phyloP scores from a whole-genome alignment of 2,329 filamentous ascomycete species.

The Colletotrichum melonis region DNA sequence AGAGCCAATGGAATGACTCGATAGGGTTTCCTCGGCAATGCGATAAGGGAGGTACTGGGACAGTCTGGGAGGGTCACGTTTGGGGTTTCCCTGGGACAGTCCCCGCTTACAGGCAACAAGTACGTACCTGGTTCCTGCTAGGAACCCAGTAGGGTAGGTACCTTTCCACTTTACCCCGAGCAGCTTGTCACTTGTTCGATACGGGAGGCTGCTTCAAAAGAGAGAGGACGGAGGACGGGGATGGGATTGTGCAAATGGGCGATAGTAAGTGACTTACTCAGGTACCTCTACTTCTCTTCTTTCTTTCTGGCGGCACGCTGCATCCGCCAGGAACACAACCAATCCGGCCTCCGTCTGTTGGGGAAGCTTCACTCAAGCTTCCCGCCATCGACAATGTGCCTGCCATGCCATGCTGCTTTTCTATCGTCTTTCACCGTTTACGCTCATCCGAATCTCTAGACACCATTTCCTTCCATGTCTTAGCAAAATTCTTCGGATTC shows the following conservation, averaged over 20 bases:
- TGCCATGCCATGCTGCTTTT: background rate
- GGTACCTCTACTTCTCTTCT: background rate
- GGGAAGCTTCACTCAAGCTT: slow-evolving; percentile 2
- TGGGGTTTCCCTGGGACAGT: slow-evolving; percentile 29
- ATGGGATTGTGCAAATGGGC: slow-evolving; percentile 29
- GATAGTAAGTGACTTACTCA: slow-evolving; percentile 3
- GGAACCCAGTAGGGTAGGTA: background rate
- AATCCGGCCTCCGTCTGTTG: background rate
- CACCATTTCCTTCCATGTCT: background rate
- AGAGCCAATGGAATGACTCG: slow-evolving; percentile 40
- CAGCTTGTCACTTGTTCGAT: slow-evolving; percentile 1
- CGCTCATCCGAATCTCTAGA: background rate
- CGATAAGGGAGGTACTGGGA: slow-evolving; percentile 35
- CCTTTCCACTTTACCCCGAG: background rate
- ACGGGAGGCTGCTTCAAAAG: slow-evolving; percentile 13
- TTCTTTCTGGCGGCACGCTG: background rate
- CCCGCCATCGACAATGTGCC: background rate
- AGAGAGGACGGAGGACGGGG: background rate
- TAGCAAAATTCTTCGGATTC: background rate
- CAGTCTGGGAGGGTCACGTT: slow-evolving; percentile 22
- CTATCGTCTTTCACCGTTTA: background rate
- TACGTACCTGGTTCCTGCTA: background rate
- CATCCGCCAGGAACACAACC: background rate
- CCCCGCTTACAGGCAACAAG: background rate
- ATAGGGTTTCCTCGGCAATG: slow-evolving; percentile 43